These are phyloP conservation scores for Botryosphaeria dothidea DNA, from an alignment of 2,329 filamentous ascomycete genomes.

Conservation along the genomic window DNA sequence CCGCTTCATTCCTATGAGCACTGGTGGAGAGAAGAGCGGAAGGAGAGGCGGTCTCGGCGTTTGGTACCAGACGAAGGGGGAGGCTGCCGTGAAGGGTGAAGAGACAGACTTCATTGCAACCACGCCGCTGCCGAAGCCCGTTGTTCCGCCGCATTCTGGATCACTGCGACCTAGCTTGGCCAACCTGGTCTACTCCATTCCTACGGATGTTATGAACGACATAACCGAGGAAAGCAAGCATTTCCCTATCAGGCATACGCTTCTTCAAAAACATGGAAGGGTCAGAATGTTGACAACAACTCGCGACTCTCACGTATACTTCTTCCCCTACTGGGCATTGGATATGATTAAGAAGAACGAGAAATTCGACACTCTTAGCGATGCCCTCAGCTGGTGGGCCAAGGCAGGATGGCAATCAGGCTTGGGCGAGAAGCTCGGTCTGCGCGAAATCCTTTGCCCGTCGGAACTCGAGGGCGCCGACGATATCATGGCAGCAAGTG, in stretches of 20 bases:
- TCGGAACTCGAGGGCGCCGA: slow-evolving; percentile 42
- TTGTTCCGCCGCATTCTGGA: slow-evolving; percentile 60
- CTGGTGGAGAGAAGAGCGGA: slow-evolving; percentile 58
- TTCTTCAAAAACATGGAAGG: slow-evolving; percentile 73
- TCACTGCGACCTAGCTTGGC: slow-evolving; percentile 69
- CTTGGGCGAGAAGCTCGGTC: slow-evolving; percentile 73
- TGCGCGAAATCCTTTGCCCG: slow-evolving; percentile 65
- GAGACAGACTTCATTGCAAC: slow-evolving; percentile 91
- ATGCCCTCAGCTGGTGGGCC: slow-evolving; percentile 92
- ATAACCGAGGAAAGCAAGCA: slow-evolving; percentile 73
- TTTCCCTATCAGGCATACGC: slow-evolving; percentile 72
- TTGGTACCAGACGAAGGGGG: slow-evolving; percentile 84
- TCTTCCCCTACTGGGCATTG: slow-evolving; percentile 89
- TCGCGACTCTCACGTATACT: slow-evolving; percentile 90
- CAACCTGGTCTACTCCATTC: slow-evolving; percentile 82
- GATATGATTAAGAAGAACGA: slow-evolving; percentile 80
- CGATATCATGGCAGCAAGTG: slow-evolving; percentile 21
- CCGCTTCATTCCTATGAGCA: slow-evolving; percentile 47
- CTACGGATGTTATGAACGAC: slow-evolving; percentile 86
- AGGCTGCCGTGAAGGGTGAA: slow-evolving; percentile 79
- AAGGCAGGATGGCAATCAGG: slow-evolving; percentile 90
- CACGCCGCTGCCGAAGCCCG: slow-evolving; percentile 62
- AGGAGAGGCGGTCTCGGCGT: slow-evolving; percentile 81
- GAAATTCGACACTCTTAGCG: slow-evolving; percentile 80
- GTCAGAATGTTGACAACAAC: slow-evolving; percentile 81